Evolutionary conservation across 768 basidiomycete species (phyloP).

Genomic region (Boletus rubescentipes): DNA sequence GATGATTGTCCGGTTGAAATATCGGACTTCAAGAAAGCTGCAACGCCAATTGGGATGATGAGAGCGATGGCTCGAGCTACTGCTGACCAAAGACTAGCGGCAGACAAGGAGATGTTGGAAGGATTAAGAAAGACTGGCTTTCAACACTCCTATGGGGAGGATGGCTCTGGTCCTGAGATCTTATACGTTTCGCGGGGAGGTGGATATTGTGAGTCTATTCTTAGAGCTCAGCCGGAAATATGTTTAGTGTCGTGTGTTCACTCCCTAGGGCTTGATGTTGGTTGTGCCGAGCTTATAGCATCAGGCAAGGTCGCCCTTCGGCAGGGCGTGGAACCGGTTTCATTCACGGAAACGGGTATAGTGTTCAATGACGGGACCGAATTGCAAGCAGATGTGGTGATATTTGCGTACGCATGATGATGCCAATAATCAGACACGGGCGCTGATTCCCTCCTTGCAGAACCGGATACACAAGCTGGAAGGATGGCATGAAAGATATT

Average conservation of each 20-base stretch:
- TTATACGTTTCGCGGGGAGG: slow-evolving; percentile 2
- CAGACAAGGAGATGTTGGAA: slow-evolving; percentile 5
- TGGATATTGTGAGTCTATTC: background rate
- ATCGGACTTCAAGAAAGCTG: slow-evolving; percentile 5
- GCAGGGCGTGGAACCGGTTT: slow-evolving; percentile 4
- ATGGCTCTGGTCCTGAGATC: background rate
- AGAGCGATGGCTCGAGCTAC: background rate
- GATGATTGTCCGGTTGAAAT: background rate
- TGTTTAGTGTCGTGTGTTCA: too few relatives aligned
- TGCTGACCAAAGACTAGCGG: background rate
- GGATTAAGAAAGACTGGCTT: slow-evolving; percentile 4
- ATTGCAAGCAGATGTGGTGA: slow-evolving; percentile 1
- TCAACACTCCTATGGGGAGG: background rate
- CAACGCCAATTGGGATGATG: background rate
- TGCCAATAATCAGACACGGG: too few relatives aligned
- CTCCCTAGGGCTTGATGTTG: slow-evolving; percentile 5
- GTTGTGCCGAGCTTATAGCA: slow-evolving; percentile 3
- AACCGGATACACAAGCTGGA: slow-evolving; percentile 9
- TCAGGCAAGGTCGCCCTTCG: background rate
- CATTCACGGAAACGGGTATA: background rate
- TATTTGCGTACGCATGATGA: slow-evolving; percentile 1
- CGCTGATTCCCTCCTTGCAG: background rate
- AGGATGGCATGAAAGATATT: background rate
- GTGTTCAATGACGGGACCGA: background rate
- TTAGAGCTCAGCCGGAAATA: too few relatives aligned